These are phyloP conservation scores for Huntiella abstrusa DNA, from an alignment of 2,329 filamentous ascomycete species.

Conservation along the genomic window DNA sequence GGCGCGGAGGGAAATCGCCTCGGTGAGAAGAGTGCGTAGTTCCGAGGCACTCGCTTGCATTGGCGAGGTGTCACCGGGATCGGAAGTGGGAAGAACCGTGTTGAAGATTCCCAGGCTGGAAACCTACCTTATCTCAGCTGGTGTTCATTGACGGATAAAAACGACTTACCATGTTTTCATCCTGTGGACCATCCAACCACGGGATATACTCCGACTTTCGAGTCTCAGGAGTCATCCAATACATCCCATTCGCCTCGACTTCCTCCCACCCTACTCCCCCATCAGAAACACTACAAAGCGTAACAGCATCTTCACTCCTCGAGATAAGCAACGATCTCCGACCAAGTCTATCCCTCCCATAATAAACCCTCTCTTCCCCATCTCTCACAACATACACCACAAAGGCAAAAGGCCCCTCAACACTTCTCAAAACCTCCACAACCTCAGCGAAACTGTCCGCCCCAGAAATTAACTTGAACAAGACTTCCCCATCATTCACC, in stretches of 20 bases:
- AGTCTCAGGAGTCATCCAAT: constrained; percentile 38
- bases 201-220: constrained; percentile 8
- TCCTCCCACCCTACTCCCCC: constrained; percentile 45
- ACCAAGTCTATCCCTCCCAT: constrained; percentile 72
- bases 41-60: not conserved
- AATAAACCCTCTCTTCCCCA: constrained; percentile 43
- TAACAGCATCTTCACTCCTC: constrained; percentile 25
- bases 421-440: constrained; percentile 34
- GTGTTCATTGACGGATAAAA: not conserved
- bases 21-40: not conserved
- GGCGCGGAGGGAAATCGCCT: constrained; percentile 41
- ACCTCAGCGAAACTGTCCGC: constrained; percentile 20
- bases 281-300: constrained; percentile 54
- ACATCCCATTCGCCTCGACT: constrained; percentile 69
- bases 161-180: constrained; percentile 7
- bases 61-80: not conserved
- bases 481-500: constrained; percentile 53
- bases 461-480: constrained; percentile 39
- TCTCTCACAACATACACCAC: constrained; percentile 50
- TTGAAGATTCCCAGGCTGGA: constrained; percentile 37
- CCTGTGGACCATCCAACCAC: not conserved
- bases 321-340: constrained; percentile 59
- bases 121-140: constrained; percentile 23
- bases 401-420: constrained; percentile 79
- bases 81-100: constrained; percentile 19